phyloP scores from a whole-genome alignment of 1,139 yeast species.

The Magnusiomyces magnusii region DNA sequence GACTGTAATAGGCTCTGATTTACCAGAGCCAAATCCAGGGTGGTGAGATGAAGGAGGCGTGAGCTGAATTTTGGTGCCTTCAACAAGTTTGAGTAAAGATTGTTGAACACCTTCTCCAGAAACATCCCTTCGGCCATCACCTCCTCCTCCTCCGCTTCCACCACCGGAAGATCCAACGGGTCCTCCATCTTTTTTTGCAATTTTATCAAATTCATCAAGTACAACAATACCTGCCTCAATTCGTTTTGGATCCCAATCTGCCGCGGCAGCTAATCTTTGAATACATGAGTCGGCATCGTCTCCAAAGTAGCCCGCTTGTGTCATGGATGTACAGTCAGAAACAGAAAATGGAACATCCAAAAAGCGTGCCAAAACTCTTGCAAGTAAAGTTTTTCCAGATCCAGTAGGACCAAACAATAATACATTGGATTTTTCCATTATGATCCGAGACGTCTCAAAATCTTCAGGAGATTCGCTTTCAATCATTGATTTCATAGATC shows the following conservation, averaged over 20 bases:
- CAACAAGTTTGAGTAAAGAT: conserved; percentile 44
- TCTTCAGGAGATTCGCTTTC: conserved; percentile 21
- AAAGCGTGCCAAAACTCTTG: conserved; percentile 43
- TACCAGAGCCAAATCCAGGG: conserved; percentile 22
- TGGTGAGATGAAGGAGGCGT: conserved; percentile 37
- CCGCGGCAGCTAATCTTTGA: conserved; percentile 41
- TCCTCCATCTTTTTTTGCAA: conserved; percentile 43
- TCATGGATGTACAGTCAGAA: conserved; percentile 48
- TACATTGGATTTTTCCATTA: conserved; percentile 45
- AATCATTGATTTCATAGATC: conserved; percentile 1
- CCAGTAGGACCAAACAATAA: conserved; percentile 50
- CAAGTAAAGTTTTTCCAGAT: conserved; percentile 47
- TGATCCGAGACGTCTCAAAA: conserved; percentile 22
- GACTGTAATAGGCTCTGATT: conserved; percentile 37
- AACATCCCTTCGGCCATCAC: conserved; percentile 44
- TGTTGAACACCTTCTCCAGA: conserved; percentile 56
- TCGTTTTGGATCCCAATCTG: conserved; percentile 42
- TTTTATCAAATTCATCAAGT: conserved; percentile 47
- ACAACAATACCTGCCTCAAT: conserved; percentile 48
- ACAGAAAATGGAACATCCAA: conserved; percentile 47
- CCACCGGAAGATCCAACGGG: conserved; percentile 45
- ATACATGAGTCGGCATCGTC: conserved; percentile 50
- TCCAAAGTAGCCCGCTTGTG: conserved; percentile 54
- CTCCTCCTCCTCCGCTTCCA: conserved; percentile 48
- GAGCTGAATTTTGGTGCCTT: conserved; percentile 44